These are phyloP conservation scores for Herpotrichia juniperi DNA, from an alignment of 2,329 filamentous ascomycete species.

Conservation along the genomic window DNA sequence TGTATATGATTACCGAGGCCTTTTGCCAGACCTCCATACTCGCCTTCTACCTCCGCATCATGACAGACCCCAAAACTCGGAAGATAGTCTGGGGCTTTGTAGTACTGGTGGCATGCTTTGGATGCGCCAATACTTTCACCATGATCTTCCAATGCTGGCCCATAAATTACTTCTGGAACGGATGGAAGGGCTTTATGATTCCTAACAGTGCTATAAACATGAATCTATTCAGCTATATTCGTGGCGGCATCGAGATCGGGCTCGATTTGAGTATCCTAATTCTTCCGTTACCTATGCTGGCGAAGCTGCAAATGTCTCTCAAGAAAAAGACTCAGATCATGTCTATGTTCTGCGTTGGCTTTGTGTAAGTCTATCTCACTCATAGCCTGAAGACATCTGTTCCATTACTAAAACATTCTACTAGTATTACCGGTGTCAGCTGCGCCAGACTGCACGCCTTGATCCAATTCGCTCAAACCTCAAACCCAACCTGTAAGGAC, in stretches of 20 bases:
- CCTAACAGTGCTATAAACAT: slow-evolving; percentile 45
- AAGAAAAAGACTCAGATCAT: slow-evolving; percentile 36
- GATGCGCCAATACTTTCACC: slow-evolving; percentile 27
- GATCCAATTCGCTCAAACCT: slow-evolving; percentile 24
- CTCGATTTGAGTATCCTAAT: slow-evolving; percentile 31
- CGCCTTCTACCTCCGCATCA: slow-evolving; percentile 40
- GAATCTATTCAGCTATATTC: slow-evolving; percentile 44
- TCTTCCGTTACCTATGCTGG: slow-evolving; percentile 28
- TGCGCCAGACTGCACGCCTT: slow-evolving; percentile 27
- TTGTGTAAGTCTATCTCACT: too few species aligned
- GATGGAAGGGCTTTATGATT: slow-evolving; percentile 44
- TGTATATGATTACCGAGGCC: slow-evolving; percentile 34
- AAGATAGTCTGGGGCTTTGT: slow-evolving; percentile 25
- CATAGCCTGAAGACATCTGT: too few species aligned
- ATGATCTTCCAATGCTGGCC: slow-evolving; percentile 48
- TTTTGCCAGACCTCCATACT: slow-evolving; percentile 39
- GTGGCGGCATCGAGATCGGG: slow-evolving; percentile 35
- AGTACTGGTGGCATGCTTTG: slow-evolving; percentile 27
- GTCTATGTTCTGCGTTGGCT: slow-evolving; percentile 33
- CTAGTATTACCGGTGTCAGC: slow-evolving; percentile 31
- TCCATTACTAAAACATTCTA: too few species aligned
- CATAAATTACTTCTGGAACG: slow-evolving; percentile 46
- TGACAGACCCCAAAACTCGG: slow-evolving; percentile 24
- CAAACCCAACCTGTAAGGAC: slow-evolving; percentile 33
- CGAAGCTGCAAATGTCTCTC: slow-evolving; percentile 27